phyloP scores from a whole-genome alignment of 345 rosid species.

The Eutrema japonicum region DNA sequence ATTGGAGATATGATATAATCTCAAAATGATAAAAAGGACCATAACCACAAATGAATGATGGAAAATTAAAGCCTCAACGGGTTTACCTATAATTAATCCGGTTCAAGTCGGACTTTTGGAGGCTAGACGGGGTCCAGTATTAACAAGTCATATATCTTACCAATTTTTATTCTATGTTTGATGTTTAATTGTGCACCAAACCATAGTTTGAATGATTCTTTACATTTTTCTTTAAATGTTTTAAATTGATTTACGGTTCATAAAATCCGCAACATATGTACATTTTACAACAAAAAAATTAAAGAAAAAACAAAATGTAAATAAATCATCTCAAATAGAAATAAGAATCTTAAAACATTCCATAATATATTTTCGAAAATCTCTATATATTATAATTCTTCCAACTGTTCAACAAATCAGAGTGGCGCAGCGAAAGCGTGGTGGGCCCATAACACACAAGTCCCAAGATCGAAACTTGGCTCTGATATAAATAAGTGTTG shows the following conservation, averaged over 20 bases:
- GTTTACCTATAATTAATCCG: neutral
- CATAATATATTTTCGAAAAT: neutral
- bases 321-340: neutral
- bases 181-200: no score
- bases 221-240: neutral
- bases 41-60: conserved; percentile 44
- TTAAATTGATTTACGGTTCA: neutral
- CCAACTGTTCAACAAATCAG: conserved; percentile 33
- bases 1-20: conserved; percentile 10
- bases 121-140: no score
- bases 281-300: neutral
- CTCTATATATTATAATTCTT: no score
- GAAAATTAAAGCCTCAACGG: neutral
- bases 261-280: neutral
- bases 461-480: conserved; percentile 60
- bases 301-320: neutral
- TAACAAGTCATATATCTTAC: no score
- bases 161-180: no score
- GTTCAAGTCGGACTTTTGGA: neutral
- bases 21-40: conserved; percentile 27
- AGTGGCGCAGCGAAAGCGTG: conserved; percentile 75
- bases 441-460: conserved; percentile 85
- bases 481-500: neutral
- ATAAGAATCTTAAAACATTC: neutral
- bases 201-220: neutral